Evolutionary conservation across 2,329 filamentous ascomycete genomes (phyloP).

Genomic region (Ramularia endophylla): DNA sequence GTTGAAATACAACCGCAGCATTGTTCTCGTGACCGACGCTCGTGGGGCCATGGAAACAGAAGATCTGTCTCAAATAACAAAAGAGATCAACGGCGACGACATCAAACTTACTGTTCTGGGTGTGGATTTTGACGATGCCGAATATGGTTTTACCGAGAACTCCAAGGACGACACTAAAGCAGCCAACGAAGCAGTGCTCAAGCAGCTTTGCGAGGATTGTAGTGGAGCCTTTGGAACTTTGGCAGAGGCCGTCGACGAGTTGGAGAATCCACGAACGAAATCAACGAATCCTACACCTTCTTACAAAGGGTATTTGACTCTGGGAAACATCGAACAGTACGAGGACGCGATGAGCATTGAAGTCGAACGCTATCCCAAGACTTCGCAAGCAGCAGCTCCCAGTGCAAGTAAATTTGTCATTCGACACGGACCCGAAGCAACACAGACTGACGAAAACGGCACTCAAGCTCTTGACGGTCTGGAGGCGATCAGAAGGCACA

Average conservation of each 20-base stretch:
- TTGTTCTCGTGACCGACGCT: conserved; percentile 82
- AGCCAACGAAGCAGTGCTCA: conserved; percentile 67
- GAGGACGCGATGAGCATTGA: conserved; percentile 72
- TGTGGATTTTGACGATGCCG: conserved; percentile 86
- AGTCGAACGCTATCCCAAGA: conserved; percentile 86
- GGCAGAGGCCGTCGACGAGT: conserved; percentile 73
- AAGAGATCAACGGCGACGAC: conserved; percentile 66
- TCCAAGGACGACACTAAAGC: conserved; percentile 66
- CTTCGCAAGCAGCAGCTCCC: conserved; percentile 67
- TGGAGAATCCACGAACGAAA: conserved; percentile 73
- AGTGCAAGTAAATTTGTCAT: conserved; percentile 72
- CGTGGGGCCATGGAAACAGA: conserved; percentile 66
- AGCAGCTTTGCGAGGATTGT: conserved; percentile 60
- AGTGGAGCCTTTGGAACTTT: conserved; percentile 75
- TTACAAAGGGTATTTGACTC: conserved; percentile 71
- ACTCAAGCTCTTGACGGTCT: conserved; percentile 44
- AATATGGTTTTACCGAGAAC: conserved; percentile 89
- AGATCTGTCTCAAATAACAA: conserved; percentile 62
- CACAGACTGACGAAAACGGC: conserved; percentile 41
- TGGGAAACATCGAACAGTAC: conserved; percentile 71
- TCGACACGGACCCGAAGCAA: conserved; percentile 46
- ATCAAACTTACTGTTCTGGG: conserved; percentile 79
- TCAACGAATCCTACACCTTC: conserved; percentile 66
- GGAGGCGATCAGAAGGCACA: conserved; percentile 66
- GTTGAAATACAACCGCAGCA: conserved; percentile 72